Evolutionary conservation across 106 monocot species (phyloP).

Genomic region (Ottelia alismoides): DNA sequence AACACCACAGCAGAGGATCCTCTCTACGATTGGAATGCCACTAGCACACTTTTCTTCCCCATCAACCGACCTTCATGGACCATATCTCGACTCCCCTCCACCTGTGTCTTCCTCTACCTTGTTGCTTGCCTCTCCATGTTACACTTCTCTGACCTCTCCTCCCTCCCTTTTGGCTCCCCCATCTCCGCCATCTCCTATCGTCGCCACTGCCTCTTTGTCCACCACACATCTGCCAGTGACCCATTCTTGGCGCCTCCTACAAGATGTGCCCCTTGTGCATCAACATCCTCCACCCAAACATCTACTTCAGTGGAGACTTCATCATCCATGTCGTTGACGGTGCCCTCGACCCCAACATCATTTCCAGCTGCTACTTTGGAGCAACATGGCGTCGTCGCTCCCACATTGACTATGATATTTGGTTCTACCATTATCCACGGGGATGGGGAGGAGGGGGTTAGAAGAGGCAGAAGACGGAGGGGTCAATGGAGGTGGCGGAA

Average conservation of each 20-base stretch:
- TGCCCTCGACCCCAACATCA: slow-evolving; percentile 1
- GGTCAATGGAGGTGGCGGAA: too few relatives aligned
- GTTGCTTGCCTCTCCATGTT: not conserved
- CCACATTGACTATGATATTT: not conserved
- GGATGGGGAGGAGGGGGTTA: too few relatives aligned
- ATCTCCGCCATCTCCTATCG: not conserved
- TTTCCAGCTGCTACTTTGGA: not conserved
- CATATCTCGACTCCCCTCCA: not conserved
- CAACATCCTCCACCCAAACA: slow-evolving; percentile 5
- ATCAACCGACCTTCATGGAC: not conserved
- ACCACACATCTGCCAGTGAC: not conserved
- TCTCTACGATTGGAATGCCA: too few relatives aligned
- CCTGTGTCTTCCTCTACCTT: not conserved
- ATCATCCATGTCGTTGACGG: slow-evolving; percentile 10
- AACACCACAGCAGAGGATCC: too few relatives aligned
- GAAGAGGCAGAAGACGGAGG: too few relatives aligned
- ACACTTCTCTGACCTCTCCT: not conserved
- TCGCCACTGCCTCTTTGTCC: not conserved
- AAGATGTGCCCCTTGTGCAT: not conserved
- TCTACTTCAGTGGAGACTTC: slow-evolving; percentile 2
- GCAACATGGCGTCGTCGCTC: not conserved
- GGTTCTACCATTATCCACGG: too few relatives aligned
- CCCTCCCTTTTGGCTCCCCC: not conserved
- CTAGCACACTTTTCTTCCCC: not conserved
- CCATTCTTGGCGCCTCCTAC: not conserved